Conservation (phyloP, 768 basidiomycete species). For the Tulasnella sp. region DNA sequence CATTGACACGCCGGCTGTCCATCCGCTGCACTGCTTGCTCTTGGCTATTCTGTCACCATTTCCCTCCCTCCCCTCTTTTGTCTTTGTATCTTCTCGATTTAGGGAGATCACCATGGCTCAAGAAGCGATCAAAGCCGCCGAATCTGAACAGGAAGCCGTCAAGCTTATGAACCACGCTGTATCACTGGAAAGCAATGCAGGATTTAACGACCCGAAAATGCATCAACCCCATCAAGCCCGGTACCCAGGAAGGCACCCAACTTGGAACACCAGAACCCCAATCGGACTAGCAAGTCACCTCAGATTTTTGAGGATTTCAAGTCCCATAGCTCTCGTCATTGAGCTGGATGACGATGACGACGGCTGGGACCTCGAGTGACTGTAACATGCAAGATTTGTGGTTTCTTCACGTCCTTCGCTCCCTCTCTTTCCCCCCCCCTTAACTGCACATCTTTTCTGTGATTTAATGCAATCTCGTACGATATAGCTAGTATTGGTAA, state of each 20-base stretch:
- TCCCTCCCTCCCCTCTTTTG: not conserved
- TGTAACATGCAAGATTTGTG: not conserved
- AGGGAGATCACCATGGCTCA: not conserved
- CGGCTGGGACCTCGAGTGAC: not conserved
- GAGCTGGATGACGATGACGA: not conserved
- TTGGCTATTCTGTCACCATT: not conserved
- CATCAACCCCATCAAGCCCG: not conserved
- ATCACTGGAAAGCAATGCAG: not conserved
- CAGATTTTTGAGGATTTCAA: not conserved
- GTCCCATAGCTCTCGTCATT: not conserved
- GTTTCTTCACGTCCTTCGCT: not conserved
- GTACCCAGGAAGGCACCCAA: not conserved
- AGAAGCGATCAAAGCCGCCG: not conserved
- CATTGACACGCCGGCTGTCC: not conserved
- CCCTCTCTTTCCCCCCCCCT: not conserved
- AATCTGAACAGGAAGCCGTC: not conserved
- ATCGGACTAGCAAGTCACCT: not conserved
- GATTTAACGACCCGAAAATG: not conserved
- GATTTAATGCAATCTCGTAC: not conserved
- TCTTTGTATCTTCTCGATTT: not conserved
- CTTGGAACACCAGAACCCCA: not conserved
- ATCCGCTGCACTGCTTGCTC: not conserved
- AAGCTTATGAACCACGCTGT: not conserved
- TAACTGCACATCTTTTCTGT: not conserved
- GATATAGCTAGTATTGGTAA: not conserved